phyloP scores from a whole-genome alignment of 129 eudicot species.

The Dittrichia graveolens region DNA sequence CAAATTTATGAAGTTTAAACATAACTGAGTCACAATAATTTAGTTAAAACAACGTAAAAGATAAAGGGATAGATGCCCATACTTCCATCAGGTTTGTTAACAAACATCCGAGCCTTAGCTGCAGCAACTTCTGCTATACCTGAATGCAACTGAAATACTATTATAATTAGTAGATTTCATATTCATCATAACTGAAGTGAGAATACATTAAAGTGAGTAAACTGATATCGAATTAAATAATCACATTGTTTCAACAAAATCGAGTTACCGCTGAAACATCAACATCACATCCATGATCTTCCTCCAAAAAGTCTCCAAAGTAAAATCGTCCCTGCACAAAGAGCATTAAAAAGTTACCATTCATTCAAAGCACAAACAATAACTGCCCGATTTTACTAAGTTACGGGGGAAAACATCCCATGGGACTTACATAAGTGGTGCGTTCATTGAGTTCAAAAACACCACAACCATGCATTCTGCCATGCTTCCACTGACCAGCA shows the following conservation, averaged over 20 bases:
- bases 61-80: slow-evolving; percentile 26
- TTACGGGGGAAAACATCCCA: background rate
- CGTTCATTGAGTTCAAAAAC: slow-evolving; percentile 83
- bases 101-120: slow-evolving; percentile 95
- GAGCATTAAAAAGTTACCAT: slow-evolving; percentile 22
- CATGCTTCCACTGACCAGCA: slow-evolving; percentile 98
- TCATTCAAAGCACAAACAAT: slow-evolving; percentile 7
- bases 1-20: background rate
- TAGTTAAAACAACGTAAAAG: background rate
- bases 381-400: background rate
- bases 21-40: background rate
- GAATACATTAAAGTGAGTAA: background rate
- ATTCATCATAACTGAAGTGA: slow-evolving; percentile 8
- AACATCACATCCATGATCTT: slow-evolving; percentile 74
- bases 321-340: slow-evolving; percentile 85
- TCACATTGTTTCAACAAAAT: background rate
- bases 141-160: slow-evolving; percentile 75
- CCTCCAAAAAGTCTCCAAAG: slow-evolving; percentile 78
- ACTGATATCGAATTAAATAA: background rate
- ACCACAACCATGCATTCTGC: slow-evolving; percentile 87
- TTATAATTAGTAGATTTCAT: slow-evolving; percentile 26
- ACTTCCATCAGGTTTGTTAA: slow-evolving; percentile 98
- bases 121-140: slow-evolving; percentile 97
- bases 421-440: slow-evolving; percentile 59
- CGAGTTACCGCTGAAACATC: slow-evolving; percentile 65